Evolutionary conservation across 2,329 filamentous ascomycete species (phyloP), one percentile per base, ranked within the genome.

Genomic region (Cladosporium sphaerospermum): DNA sequence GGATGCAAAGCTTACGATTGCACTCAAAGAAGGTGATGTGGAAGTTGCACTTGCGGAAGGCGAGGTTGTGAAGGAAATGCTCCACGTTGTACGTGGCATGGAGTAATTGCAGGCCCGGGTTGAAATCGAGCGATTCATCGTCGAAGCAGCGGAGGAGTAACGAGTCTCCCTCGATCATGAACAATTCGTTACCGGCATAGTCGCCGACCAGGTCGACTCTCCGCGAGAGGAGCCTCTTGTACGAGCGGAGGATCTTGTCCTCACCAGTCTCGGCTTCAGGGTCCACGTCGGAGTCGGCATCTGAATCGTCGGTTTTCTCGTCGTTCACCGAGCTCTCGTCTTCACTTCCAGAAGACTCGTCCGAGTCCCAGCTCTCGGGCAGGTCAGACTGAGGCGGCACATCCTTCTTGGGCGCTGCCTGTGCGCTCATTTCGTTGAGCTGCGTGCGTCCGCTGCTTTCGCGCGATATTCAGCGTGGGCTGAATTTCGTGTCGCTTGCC

Each of bases 101-200:
- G 0, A 90, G 73, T 6, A 90, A 66, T 66, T 90, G 86, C 54
- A 86, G 84, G 0, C 85, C 86, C 46, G 73, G 75, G 78, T 77
- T 61, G 58, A 87, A 86, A 62, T 89, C 83, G 39, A 90, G 78
- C 18, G 78, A 74, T 9, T 77, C 71, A 58, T 85, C 76, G n/a
- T 73, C 70, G 45, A 89, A 79, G 61, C 79, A 84, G 54, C 86
- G 71, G 6, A 81, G 71, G 9, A 90, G 71, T n/a, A 90, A 67
- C 0, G 85, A 85, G 61, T 91, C 85, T 31, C 86, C 86, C 58
- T 90, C 84, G 31, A 90, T 78, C 18, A 85, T 72, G 64, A 89
- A 90, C 9, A 85, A 74, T 63, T 89, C 86, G 55, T 81, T 81
- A 18, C 87, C 86, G 3, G 84, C 85, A 68, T 87, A 90, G 64